phyloP scores from a whole-genome alignment of 441 rosid genomes.

The Adansonia gregorii region DNA sequence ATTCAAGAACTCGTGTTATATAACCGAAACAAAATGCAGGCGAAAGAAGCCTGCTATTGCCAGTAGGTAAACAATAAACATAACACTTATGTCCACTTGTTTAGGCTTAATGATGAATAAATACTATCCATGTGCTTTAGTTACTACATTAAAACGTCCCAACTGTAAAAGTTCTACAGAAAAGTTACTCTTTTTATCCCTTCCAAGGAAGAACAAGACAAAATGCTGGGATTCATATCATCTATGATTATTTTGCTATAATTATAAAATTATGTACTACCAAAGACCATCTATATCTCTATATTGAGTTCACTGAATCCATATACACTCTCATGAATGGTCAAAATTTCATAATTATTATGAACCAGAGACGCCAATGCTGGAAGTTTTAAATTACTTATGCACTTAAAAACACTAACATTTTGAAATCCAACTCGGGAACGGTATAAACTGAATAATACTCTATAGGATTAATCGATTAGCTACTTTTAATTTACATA shows the following conservation, averaged over 20 bases:
- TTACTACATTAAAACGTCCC: not conserved
- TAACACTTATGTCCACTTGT: not conserved
- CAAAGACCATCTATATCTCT: not conserved
- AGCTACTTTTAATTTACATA: not conserved
- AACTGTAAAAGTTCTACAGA: not conserved
- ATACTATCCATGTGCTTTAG: not conserved
- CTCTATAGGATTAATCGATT: not conserved
- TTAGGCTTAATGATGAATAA: constrained; percentile 2
- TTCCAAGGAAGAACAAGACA: not conserved
- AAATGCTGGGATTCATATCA: not conserved
- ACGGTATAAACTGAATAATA: not conserved
- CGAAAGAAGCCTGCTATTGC: not conserved
- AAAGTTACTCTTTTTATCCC: not conserved
- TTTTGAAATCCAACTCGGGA: not conserved
- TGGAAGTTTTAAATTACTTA: too few species aligned
- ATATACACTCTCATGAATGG: not conserved
- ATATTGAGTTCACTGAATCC: not conserved
- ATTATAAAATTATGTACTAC: not conserved
- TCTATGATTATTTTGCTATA: not conserved
- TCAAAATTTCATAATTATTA: not conserved
- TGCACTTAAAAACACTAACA: not conserved
- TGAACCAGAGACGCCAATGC: too few species aligned
- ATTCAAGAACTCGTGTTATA: not conserved
- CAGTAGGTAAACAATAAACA: not conserved
- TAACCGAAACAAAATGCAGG: not conserved